Base-by-base conservation (phyloP, 1,284 basidiomycete genomes). In the Tylopilus orsonianus region DNA sequence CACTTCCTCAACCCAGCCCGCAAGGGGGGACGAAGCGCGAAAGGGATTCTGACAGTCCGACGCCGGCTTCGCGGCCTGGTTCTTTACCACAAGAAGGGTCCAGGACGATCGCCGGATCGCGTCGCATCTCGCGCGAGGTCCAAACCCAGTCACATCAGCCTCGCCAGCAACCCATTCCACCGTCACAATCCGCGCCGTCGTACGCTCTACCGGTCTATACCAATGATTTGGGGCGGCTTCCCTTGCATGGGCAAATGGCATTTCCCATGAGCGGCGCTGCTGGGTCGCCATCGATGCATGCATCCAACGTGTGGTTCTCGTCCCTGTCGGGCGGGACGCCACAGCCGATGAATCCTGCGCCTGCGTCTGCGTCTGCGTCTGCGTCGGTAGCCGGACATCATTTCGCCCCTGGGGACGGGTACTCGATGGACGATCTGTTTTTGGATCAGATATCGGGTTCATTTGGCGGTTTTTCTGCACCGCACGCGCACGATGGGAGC, bases 11-110 rank as follows among this genome's bases (percentile, higher is more conserved):
- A 42, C 57, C 74, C 1, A 79, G 72, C 34, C 75, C 78, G 0
- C 66, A 67, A 3, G 57, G 71, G 0, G 73, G 61, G 47, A 75
- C 79, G 53, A 87, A 87, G 53, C 80, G 85, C 14, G 81, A 81
- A 29, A 72, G 83, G 24, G 81, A 81, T 48, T 66, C 74, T 2
- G 80, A 83, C 48, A 75, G 72, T 24, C 46, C 58, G 13, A 40
- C 44, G 3, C 41, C 32, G 10, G 2, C 35, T 24, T 22, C 45
- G 20, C 58, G 43, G 5, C 34, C 53, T 1, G 18, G 40, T 6
- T 43, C 44, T 1, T 41, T 36, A 13, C 38, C 40, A 13, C 48
- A 52, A 14, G 60, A 60, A 5, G 39, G 36, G 29, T 49, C 55
- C 6, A 61, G 70, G 34, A 48, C 56, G 20, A 65, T 72, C 22